Conservation (phyloP, 371 early-diverging fungal species). For the Mucor plumbeus region DNA sequence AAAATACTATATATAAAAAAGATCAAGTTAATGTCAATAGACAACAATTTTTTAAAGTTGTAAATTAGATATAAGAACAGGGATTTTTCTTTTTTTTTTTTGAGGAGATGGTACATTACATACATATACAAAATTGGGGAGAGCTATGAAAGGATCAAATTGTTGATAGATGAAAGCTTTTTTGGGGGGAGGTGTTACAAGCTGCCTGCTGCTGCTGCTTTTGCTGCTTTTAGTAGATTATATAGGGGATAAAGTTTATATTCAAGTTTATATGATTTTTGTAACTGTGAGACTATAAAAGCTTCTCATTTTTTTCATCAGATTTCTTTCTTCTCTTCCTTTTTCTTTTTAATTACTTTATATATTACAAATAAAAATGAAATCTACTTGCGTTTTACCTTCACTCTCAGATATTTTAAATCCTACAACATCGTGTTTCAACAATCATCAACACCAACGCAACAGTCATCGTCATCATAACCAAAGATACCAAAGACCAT, state of each 20-base stretch:
- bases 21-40: slow-evolving; percentile 1
- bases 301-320: background rate
- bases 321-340: background rate
- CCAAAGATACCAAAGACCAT: slow-evolving; percentile 5
- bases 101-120: slow-evolving; percentile 8
- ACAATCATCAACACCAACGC: background rate
- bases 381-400: slow-evolving; percentile 39
- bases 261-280: background rate
- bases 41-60: background rate
- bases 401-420: slow-evolving; percentile 41
- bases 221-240: background rate
- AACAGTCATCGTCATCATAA: background rate
- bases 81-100: background rate
- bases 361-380: slow-evolving; percentile 12
- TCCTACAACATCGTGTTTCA: background rate
- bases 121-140: background rate
- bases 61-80: slow-evolving; percentile 10
- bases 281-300: background rate
- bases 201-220: background rate
- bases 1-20: no score
- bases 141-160: background rate
- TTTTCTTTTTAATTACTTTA: background rate
- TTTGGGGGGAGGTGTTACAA: background rate
- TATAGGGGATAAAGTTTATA: background rate
- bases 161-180: background rate